A percentile compares a stretch with the other conserved stretches of the same genome.
phyloP scores from a whole-genome alignment of 768 basidiomycete genomes.

The Boletus subparvulus region DNA sequence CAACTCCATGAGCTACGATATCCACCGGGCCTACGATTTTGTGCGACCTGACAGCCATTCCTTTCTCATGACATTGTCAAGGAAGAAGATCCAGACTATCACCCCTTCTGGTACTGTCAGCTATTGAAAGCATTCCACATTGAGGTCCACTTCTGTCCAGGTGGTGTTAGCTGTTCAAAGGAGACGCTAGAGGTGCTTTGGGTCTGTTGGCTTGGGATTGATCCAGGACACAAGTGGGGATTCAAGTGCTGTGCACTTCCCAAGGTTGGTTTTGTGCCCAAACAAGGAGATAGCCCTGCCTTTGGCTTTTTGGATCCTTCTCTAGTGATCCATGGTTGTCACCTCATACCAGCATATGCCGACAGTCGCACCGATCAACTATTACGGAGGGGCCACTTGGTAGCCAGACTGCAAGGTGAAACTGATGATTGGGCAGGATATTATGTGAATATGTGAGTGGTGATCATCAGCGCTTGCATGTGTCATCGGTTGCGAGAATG shows the following conservation, averaged over 20 bases:
- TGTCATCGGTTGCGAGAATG: no score
- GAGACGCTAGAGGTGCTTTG: not conserved
- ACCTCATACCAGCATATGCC: not conserved
- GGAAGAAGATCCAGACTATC: not conserved
- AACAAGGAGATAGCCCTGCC: not conserved
- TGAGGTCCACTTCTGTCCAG: not conserved
- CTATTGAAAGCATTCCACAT: not conserved
- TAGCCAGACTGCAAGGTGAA: not conserved
- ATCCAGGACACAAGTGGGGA: not conserved
- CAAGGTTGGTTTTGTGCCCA: not conserved
- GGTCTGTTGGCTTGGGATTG: slow-evolving; percentile 2
- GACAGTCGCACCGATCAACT: not conserved
- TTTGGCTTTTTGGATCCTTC: slow-evolving; percentile 1
- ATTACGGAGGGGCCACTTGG: not conserved
- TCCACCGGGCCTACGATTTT: not conserved
- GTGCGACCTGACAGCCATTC: not conserved
- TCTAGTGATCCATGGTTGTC: not conserved
- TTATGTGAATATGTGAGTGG: slow-evolving; percentile 2
- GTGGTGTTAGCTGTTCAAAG: not conserved
- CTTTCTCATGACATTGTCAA: not conserved
- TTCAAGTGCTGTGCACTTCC: not conserved
- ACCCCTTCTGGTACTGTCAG: slow-evolving; percentile 4
- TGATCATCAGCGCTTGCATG: no score
- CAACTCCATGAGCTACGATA: slow-evolving; percentile 5
- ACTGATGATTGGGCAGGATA: not conserved